Evolutionary conservation across 495 filamentous ascomycete genomes (phyloP).

Genomic region (Venustampulla echinocandica): DNA sequence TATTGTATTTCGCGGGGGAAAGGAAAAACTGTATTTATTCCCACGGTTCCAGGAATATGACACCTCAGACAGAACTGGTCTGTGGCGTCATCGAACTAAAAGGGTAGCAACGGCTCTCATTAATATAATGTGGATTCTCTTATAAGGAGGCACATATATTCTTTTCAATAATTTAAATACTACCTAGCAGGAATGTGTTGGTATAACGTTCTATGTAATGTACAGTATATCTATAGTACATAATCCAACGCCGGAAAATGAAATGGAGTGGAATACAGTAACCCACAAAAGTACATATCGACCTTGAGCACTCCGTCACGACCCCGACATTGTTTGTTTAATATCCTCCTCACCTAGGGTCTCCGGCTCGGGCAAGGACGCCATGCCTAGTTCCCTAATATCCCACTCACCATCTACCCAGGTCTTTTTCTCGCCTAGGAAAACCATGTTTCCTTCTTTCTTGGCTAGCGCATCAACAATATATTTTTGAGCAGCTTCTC

Average conservation of each 20-base stretch:
- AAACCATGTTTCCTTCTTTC: conserved; percentile 45
- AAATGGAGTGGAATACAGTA: conserved; percentile 19
- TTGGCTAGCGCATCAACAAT: conserved; percentile 59
- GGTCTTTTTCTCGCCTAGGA: conserved; percentile 78
- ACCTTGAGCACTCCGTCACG: conserved; percentile 7
- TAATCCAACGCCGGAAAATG: conserved; percentile 3
- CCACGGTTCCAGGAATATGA: too few relatives aligned
- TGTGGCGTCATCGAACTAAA: too few relatives aligned
- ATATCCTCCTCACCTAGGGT: conserved; percentile 15
- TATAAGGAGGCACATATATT: too few relatives aligned
- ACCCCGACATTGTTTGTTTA: conserved; percentile 19
- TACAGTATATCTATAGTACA: too few relatives aligned
- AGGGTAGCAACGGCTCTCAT: too few relatives aligned
- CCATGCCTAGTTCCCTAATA: conserved; percentile 43
- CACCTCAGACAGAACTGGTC: too few relatives aligned
- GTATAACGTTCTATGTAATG: too few relatives aligned
- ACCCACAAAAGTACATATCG: conserved; percentile 13
- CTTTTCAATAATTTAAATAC: too few relatives aligned
- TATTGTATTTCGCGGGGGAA: too few relatives aligned
- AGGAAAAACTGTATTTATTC: too few relatives aligned
- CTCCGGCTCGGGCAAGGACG: conserved; percentile 20
- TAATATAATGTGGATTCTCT: too few relatives aligned
- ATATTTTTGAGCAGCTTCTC: conserved; percentile 70
- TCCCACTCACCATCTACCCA: conserved; percentile 55
- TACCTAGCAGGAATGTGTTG: too few relatives aligned